Evolutionary conservation across 1,284 basidiomycete species (phyloP).

Genomic region (Somion occarium): DNA sequence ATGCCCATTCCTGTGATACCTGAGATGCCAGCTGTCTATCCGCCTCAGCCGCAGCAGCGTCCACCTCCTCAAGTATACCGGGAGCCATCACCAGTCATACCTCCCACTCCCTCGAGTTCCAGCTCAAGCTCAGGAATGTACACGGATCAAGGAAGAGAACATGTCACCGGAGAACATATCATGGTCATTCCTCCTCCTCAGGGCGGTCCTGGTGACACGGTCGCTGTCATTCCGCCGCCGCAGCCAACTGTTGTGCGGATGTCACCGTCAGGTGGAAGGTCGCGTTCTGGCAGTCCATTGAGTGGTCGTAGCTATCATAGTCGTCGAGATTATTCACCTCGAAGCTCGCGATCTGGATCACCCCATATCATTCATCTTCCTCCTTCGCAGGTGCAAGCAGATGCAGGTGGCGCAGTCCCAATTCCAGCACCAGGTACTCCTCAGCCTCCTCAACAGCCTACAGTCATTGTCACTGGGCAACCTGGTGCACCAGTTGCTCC

Average conservation of each 20-base stretch:
- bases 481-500: slow-evolving; percentile 1
- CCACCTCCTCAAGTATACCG: not conserved
- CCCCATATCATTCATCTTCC: slow-evolving; percentile 6
- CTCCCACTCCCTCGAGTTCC: not conserved
- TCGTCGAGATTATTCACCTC: not conserved
- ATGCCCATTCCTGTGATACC: slow-evolving; percentile 11
- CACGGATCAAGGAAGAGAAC: not conserved
- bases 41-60: not conserved
- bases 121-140: not conserved
- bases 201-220: slow-evolving; percentile 3
- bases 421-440: not conserved
- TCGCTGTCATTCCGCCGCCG: slow-evolving; percentile 8
- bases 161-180: slow-evolving; percentile 1
- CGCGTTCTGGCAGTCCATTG: not conserved
- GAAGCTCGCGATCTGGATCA: slow-evolving; percentile 7
- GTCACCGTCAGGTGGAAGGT: slow-evolving; percentile 5
- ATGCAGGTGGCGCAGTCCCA: not conserved
- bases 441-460: slow-evolving; percentile 5
- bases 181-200: slow-evolving; percentile 15
- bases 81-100: not conserved
- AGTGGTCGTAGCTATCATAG: not conserved
- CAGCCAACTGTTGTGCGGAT: slow-evolving; percentile 12
- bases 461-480: not conserved
- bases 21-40: not conserved
- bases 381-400: not conserved